Conservation (phyloP, 768 basidiomycete genomes). For the Russula dissimulans region DNA sequence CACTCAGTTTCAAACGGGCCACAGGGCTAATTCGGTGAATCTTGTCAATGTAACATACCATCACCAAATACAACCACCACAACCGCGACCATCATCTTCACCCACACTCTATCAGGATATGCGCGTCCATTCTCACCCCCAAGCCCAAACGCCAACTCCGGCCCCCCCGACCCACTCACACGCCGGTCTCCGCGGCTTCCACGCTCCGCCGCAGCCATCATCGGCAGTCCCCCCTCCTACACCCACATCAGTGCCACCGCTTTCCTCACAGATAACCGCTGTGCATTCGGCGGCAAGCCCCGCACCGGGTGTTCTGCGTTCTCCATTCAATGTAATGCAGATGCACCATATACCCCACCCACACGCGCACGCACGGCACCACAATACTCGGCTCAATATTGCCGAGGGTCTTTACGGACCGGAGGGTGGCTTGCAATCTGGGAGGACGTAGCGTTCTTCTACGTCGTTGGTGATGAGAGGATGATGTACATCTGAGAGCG, state of each 20-base stretch:
- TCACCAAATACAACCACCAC: slow-evolving; percentile 20
- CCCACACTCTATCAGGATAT: slow-evolving; percentile 16
- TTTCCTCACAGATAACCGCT: neutral
- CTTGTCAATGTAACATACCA: slow-evolving; percentile 13
- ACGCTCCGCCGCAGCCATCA: neutral
- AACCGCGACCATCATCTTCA: slow-evolving; percentile 19
- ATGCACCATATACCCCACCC: slow-evolving; percentile 81
- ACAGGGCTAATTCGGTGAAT: slow-evolving; percentile 6
- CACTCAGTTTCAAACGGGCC: neutral
- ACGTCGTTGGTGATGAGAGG: neutral
- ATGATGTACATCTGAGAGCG: neutral
- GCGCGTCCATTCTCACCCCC: slow-evolving; percentile 19
- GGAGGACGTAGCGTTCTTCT: neutral
- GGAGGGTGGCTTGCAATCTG: neutral
- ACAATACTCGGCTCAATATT: slow-evolving; percentile 44
- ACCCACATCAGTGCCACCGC: slow-evolving; percentile 2
- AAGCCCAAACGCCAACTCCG: neutral
- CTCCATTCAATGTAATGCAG: slow-evolving; percentile 48
- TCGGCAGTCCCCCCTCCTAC: slow-evolving; percentile 5
- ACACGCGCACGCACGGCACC: slow-evolving; percentile 68
- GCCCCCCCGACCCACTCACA: slow-evolving; percentile 8
- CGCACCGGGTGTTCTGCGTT: slow-evolving; percentile 34
- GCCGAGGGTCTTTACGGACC: slow-evolving; percentile 24
- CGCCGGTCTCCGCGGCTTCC: slow-evolving; percentile 11
- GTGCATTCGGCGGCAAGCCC: slow-evolving; percentile 5